Percentiles rank a stretch among this genome's conserved stretches.
Conservation (phyloP, 2,329 filamentous ascomycete genomes). For the Elsinoe batatas region DNA sequence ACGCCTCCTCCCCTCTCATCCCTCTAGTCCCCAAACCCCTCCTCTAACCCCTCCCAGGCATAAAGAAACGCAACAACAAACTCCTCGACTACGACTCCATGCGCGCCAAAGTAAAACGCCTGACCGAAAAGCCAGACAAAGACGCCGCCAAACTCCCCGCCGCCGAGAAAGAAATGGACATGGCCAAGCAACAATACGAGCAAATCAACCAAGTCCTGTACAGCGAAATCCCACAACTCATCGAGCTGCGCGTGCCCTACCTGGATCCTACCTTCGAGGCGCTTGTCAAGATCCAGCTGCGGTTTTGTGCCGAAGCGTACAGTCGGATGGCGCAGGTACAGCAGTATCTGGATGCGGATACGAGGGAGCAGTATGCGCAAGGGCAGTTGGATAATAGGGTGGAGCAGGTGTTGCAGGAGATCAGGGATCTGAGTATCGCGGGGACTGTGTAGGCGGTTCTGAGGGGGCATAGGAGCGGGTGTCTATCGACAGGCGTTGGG, state of each 20-base stretch:
- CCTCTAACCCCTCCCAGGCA: conserved; percentile 42
- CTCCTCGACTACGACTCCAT: conserved; percentile 96
- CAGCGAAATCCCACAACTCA: conserved; percentile 84
- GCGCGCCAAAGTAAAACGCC: conserved; percentile 90
- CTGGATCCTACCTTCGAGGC: conserved; percentile 96
- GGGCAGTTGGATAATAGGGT: conserved; percentile 85
- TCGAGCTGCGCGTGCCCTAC: conserved; percentile 93
- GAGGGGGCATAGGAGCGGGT: background rate
- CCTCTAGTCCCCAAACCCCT: background rate
- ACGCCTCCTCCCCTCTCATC: conserved; percentile 23
- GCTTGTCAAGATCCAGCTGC: conserved; percentile 93
- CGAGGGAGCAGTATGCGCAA: conserved; percentile 88
- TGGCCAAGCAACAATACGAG: conserved; percentile 88
- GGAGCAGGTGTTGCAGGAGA: conserved; percentile 93
- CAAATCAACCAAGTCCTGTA: conserved; percentile 95
- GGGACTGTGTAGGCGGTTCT: conserved; percentile 43
- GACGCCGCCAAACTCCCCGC: conserved; percentile 92
- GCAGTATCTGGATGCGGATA: conserved; percentile 92
- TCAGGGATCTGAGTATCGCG: conserved; percentile 88
- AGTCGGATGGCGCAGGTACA: conserved; percentile 98
- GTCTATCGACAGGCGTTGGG: background rate
- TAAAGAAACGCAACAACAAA: conserved; percentile 98
- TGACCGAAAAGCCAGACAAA: conserved; percentile 97
- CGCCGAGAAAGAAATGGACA: conserved; percentile 90
- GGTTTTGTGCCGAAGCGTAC: conserved; percentile 97